These are phyloP conservation scores for Colletotrichum paranaense DNA, from an alignment of 2,329 filamentous ascomycete genomes.

Conservation along the genomic window DNA sequence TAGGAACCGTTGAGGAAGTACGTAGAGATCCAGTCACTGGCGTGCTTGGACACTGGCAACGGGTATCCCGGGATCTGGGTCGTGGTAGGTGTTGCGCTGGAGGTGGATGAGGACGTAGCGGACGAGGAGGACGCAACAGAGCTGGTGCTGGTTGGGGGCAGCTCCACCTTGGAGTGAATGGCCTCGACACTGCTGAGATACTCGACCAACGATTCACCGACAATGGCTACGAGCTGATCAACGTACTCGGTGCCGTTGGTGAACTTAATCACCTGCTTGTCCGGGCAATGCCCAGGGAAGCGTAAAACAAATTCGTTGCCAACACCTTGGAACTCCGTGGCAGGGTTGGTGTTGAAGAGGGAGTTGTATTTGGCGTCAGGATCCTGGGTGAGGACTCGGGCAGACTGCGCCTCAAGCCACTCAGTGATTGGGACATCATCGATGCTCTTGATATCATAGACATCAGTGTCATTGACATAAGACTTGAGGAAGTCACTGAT, in stretches of 20 bases:
- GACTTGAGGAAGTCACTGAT: slow-evolving; percentile 10
- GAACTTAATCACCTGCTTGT: slow-evolving; percentile 28
- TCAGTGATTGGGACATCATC: slow-evolving; percentile 20
- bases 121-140: neutral
- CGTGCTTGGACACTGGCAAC: slow-evolving; percentile 39
- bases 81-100: neutral
- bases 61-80: slow-evolving; percentile 40
- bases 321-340: neutral
- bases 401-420: slow-evolving; percentile 24
- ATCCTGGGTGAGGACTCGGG: slow-evolving; percentile 32
- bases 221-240: slow-evolving; percentile 3
- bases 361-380: slow-evolving; percentile 38
- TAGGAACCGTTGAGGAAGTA: slow-evolving; percentile 45
- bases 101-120: neutral
- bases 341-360: slow-evolving; percentile 26
- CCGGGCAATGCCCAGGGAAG: neutral
- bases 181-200: neutral
- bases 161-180: slow-evolving; percentile 24
- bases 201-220: neutral
- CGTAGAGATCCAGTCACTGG: slow-evolving; percentile 39
- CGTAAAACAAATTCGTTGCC: neutral
- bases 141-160: slow-evolving; percentile 4
- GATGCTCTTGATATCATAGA: slow-evolving; percentile 38
- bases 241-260: slow-evolving; percentile 18
- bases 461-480: neutral